Conservation (phyloP, 257 asterid genomes). For the Solanum sparsipilum region DNA sequence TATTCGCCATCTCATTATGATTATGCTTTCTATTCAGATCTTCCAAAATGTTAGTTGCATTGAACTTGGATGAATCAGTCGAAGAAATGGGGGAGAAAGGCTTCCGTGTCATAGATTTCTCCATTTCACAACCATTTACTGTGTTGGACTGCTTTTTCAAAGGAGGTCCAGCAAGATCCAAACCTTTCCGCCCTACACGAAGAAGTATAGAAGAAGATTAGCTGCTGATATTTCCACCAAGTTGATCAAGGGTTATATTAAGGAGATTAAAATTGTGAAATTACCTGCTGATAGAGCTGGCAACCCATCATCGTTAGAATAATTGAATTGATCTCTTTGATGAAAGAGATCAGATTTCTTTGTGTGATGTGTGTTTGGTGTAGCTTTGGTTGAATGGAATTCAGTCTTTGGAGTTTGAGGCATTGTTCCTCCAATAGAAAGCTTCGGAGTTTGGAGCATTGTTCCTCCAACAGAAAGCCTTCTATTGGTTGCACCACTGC, state of each 20-base stretch:
- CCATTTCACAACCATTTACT: conserved; percentile 30
- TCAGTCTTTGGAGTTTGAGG: conserved; percentile 15
- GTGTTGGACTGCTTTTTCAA: conserved; percentile 30
- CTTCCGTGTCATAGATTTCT: conserved; percentile 47
- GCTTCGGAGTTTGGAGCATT: conserved; percentile 7
- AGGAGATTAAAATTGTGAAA: background rate
- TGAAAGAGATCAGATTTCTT: conserved; percentile 22
- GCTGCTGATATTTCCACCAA: background rate
- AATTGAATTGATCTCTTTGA: conserved; percentile 11
- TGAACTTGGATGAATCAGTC: conserved; percentile 60
- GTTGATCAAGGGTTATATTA: too few relatives aligned
- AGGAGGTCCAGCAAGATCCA: conserved; percentile 70
- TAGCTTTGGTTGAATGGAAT: conserved; percentile 22
- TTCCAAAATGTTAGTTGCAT: conserved; percentile 41
- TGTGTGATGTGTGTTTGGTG: conserved; percentile 18
- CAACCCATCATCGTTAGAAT: conserved; percentile 35
- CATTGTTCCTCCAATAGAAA: background rate
- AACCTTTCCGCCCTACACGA: conserved; percentile 68
- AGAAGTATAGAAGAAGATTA: background rate
- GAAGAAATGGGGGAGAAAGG: conserved; percentile 93
- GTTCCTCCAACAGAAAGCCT: conserved; percentile 31
- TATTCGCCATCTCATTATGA: conserved; percentile 43
- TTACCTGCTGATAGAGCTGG: conserved; percentile 61
- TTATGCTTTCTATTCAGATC: conserved; percentile 52
- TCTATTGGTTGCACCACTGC: conserved; percentile 22